phyloP scores from a whole-genome alignment of 768 basidiomycete species.

The Psilocybe subaeruginosa region DNA sequence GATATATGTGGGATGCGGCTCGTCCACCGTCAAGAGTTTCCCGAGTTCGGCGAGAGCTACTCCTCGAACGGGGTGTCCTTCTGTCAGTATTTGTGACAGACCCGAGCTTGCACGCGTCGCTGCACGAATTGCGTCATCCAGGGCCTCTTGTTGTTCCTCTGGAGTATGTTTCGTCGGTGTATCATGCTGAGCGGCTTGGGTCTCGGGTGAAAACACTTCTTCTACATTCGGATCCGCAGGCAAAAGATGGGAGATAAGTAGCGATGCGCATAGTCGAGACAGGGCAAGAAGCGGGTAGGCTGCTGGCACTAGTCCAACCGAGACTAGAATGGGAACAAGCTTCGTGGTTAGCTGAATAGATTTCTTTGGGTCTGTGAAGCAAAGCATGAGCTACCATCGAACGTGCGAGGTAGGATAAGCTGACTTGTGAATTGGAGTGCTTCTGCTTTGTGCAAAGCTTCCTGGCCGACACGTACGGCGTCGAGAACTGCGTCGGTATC shows the following conservation, averaged over 20 bases:
- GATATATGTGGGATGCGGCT: conserved; percentile 47
- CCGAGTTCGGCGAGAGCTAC: conserved; percentile 80
- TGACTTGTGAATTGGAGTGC: conserved; percentile 61
- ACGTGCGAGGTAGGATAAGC: conserved; percentile 11
- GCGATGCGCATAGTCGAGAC: conserved; percentile 68
- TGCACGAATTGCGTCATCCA: conserved; percentile 67
- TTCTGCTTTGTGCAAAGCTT: conserved; percentile 75
- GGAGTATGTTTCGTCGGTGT: conserved; percentile 3
- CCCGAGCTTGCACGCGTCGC: conserved; percentile 59
- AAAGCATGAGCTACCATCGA: background rate
- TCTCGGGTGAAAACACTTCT: conserved; percentile 27
- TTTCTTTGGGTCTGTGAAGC: conserved; percentile 53
- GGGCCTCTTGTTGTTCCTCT: conserved; percentile 44
- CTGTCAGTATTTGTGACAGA: conserved; percentile 50
- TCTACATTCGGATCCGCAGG: conserved; percentile 22
- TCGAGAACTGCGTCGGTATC: conserved; percentile 61
- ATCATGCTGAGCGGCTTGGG: conserved; percentile 14
- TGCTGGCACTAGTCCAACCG: conserved; percentile 61
- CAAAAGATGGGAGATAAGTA: conserved; percentile 58
- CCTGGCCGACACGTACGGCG: conserved; percentile 68
- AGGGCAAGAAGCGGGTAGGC: conserved; percentile 81
- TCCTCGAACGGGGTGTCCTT: conserved; percentile 79
- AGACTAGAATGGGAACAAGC: conserved; percentile 64
- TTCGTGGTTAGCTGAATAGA: conserved; percentile 64
- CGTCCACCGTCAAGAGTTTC: conserved; percentile 80